Conservation (phyloP, 1,284 basidiomycete genomes). For the Ustilago trichophora region DNA sequence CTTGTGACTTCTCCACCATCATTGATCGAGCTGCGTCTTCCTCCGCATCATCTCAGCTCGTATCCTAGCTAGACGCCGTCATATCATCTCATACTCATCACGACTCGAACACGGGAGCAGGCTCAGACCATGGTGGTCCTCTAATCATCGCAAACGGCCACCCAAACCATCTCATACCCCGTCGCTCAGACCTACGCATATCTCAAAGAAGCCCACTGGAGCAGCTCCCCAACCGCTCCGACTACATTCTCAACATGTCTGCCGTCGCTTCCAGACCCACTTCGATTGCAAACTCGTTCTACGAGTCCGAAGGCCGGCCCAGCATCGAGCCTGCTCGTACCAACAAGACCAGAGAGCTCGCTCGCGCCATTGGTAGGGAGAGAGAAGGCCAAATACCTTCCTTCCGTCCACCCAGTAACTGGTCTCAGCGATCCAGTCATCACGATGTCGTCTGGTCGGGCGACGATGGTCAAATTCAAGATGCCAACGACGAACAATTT, state of each 20-base stretch:
- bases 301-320: slow-evolving; percentile 33
- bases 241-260: slow-evolving; percentile 18
- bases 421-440: slow-evolving; percentile 36
- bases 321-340: slow-evolving; percentile 21
- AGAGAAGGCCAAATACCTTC: slow-evolving; percentile 20
- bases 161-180: not conserved
- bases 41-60: not conserved
- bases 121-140: slow-evolving; percentile 2
- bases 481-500: slow-evolving; percentile 46
- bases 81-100: not conserved
- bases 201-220: not conserved
- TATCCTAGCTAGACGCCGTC: not conserved
- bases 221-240: too few species aligned
- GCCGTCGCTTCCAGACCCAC: slow-evolving; percentile 25
- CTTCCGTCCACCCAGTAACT: slow-evolving; percentile 45
- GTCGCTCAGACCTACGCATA: too few species aligned
- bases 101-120: too few species aligned
- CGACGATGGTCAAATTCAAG: slow-evolving; percentile 5
- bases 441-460: slow-evolving; percentile 53
- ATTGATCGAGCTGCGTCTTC: too few species aligned
- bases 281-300: slow-evolving; percentile 38
- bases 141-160: not conserved
- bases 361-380: slow-evolving; percentile 37
- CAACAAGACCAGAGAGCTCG: slow-evolving; percentile 41
- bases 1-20: not conserved